Percentiles rank a stretch among this genome's conserved stretches.
These are phyloP conservation scores for Botrytis elliptica DNA, from an alignment of 2,329 filamentous ascomycete genomes.

Conservation along the genomic window DNA sequence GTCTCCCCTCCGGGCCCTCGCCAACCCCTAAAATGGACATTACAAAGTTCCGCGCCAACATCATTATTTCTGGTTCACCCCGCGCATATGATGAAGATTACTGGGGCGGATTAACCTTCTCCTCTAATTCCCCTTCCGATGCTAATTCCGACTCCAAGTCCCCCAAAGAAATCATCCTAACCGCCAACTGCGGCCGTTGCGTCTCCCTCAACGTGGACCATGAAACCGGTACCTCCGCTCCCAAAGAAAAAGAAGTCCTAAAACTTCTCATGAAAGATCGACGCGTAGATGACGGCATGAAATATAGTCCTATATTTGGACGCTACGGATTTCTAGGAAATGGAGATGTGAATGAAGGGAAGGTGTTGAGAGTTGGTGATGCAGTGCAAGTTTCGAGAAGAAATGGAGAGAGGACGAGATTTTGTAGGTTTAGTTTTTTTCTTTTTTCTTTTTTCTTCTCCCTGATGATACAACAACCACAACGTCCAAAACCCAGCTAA, in stretches of 20 bases:
- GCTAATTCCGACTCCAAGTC: conserved; percentile 37
- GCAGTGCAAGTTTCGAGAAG: conserved; percentile 46
- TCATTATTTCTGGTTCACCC: conserved; percentile 61
- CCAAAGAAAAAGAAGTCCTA: conserved; percentile 59
- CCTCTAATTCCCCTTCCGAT: conserved; percentile 11
- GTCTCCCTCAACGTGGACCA: conserved; percentile 71
- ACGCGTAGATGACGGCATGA: conserved; percentile 66
- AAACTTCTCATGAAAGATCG: conserved; percentile 71
- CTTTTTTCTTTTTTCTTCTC: too few relatives aligned
- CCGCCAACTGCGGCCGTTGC: conserved; percentile 69
- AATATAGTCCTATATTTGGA: conserved; percentile 70
- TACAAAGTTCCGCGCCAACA: conserved; percentile 70
- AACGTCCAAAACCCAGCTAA: not conserved
- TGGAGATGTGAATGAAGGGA: conserved; percentile 30
- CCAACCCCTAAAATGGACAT: conserved; percentile 55
- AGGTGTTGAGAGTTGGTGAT: conserved; percentile 48
- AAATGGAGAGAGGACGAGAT: conserved; percentile 46
- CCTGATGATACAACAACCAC: not conserved
- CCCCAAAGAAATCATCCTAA: conserved; percentile 50
- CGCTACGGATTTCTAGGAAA: conserved; percentile 62
- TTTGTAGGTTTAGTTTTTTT: conserved; percentile 44
- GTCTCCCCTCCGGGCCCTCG: conserved; percentile 45
- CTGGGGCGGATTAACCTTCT: conserved; percentile 58
- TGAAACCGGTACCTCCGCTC: conserved; percentile 57
- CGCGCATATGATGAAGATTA: conserved; percentile 67